Evolutionary conservation across 768 basidiomycete genomes (phyloP).

Genomic region (Kwoniella newhampshirensis): DNA sequence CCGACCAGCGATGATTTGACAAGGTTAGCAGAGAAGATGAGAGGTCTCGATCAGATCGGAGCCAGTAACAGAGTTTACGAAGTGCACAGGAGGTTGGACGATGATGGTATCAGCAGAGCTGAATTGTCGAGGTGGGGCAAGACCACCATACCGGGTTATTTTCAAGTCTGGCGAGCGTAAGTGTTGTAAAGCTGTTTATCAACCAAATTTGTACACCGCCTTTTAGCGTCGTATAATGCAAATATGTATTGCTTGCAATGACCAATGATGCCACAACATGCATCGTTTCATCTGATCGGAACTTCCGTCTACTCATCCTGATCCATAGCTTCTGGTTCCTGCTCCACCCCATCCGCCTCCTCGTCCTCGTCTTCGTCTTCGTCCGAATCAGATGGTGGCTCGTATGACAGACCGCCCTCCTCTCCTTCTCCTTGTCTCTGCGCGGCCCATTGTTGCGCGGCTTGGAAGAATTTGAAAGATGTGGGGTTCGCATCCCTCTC

Average conservation of each 20-base stretch:
- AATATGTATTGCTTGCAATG: background rate
- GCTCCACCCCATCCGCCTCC: constrained; percentile 29
- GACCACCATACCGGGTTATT: constrained; percentile 38
- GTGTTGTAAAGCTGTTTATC: too few species aligned
- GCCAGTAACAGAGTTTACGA: constrained; percentile 44
- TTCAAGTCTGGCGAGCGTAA: constrained; percentile 40
- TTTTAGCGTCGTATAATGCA: background rate
- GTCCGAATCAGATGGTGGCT: constrained; percentile 41
- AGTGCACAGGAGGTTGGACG: constrained; percentile 20
- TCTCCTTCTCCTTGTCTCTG: constrained; percentile 36
- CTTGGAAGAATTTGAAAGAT: constrained; percentile 91
- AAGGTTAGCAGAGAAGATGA: constrained; percentile 20
- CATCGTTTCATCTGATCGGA: too few species aligned
- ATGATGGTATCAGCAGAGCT: constrained; percentile 7
- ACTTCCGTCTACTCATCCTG: constrained; percentile 15
- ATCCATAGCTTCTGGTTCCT: constrained; percentile 17
- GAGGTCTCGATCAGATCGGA: constrained; percentile 33
- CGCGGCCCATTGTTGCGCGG: constrained; percentile 80
- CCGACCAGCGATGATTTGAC: constrained; percentile 32
- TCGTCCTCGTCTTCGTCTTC: constrained; percentile 50
- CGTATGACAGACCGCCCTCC: constrained; percentile 41
- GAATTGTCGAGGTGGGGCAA: constrained; percentile 37
- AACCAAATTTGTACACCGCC: too few species aligned
- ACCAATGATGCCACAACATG: background rate
- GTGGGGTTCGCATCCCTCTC: constrained; percentile 89